These are phyloP conservation scores for Spiromastix sp. DNA, from an alignment of 2,329 filamentous ascomycete species.

Conservation along the genomic window DNA sequence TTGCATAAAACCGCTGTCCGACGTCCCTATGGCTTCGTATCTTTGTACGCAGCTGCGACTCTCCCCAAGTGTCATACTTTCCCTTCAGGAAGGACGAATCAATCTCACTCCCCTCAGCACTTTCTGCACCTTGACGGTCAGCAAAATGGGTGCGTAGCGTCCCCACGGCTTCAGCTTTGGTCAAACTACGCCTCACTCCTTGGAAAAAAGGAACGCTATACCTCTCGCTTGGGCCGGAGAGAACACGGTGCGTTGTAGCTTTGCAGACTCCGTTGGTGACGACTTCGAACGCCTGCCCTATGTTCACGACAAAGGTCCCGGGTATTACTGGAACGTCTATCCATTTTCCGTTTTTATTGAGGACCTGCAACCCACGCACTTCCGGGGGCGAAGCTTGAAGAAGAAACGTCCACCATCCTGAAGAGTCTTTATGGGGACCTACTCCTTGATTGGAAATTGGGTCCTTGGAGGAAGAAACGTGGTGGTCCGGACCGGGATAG, in stretches of 20 bases:
- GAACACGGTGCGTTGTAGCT: slow-evolving; percentile 33
- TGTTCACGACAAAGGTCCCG: slow-evolving; percentile 35
- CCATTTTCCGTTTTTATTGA: slow-evolving; percentile 33
- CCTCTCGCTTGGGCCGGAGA: slow-evolving; percentile 33
- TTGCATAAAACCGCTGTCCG: slow-evolving; percentile 37
- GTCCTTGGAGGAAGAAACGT: slow-evolving; percentile 6
- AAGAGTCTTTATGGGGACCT: slow-evolving; percentile 53
- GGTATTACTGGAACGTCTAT: slow-evolving; percentile 29
- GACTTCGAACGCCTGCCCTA: slow-evolving; percentile 33
- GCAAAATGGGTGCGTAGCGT: slow-evolving; percentile 31
- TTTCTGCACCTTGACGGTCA: slow-evolving; percentile 18
- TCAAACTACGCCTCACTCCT: slow-evolving; percentile 39
- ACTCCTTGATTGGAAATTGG: slow-evolving; percentile 39
- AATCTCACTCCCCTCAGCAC: slow-evolving; percentile 28
- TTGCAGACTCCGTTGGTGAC: slow-evolving; percentile 36
- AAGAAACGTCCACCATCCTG: slow-evolving; percentile 55
- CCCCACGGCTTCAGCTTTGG: slow-evolving; percentile 33
- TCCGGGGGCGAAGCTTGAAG: slow-evolving; percentile 47
- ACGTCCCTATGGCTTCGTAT: slow-evolving; percentile 42
- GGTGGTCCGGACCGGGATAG: slow-evolving; percentile 34
- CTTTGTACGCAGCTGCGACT: slow-evolving; percentile 45
- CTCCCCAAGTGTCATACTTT: slow-evolving; percentile 45
- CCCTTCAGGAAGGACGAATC: slow-evolving; percentile 43
- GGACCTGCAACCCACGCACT: slow-evolving; percentile 34
- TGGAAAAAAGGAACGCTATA: slow-evolving; percentile 39